Conservation (phyloP, 169 alveolate genomes). For the Plasmodium gaboni region DNA sequence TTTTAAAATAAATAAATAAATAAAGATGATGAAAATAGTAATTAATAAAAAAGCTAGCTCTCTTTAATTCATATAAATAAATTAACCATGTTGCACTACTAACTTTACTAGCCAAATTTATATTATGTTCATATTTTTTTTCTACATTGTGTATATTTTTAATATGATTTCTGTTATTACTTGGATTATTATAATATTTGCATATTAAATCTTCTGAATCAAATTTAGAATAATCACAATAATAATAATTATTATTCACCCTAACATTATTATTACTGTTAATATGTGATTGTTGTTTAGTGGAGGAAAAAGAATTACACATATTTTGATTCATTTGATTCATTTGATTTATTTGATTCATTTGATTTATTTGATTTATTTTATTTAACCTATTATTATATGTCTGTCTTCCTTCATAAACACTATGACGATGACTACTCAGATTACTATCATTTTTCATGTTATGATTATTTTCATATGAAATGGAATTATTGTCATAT, state of each 20-base stretch:
- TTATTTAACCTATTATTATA: too few species aligned
- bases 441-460: too few species aligned
- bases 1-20: constrained; percentile 53
- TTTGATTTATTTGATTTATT: too few species aligned
- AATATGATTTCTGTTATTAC: background rate
- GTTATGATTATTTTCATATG: too few species aligned
- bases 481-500: too few species aligned
- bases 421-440: too few species aligned
- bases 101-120: constrained; percentile 90
- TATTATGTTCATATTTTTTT: constrained; percentile 64
- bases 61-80: constrained; percentile 88
- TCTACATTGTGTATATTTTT: constrained; percentile 62
- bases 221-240: too few species aligned
- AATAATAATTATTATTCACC: background rate
- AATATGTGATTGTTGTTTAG: too few species aligned
- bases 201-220: background rate
- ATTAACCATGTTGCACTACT: constrained; percentile 94
- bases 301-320: too few species aligned
- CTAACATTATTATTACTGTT: background rate
- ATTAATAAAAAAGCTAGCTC: constrained; percentile 81
- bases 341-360: too few species aligned
- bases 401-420: too few species aligned
- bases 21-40: constrained; percentile 43
- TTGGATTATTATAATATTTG: background rate
- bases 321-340: too few species aligned